These are phyloP conservation scores for Calycina herbarum DNA, from an alignment of 2,329 filamentous ascomycete species.

Conservation along the genomic window DNA sequence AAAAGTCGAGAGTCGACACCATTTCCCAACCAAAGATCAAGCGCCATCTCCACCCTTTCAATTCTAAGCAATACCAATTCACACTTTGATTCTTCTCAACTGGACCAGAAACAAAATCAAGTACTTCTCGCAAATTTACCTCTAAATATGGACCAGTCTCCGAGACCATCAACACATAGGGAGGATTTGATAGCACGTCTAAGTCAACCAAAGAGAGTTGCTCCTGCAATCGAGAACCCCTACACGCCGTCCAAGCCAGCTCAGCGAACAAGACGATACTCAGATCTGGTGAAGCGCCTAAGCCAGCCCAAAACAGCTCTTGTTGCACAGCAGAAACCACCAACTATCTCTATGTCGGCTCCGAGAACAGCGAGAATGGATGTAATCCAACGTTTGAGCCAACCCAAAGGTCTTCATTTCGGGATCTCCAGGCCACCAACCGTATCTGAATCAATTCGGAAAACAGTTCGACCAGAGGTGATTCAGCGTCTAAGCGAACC, in stretches of 20 bases:
- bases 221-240: background rate
- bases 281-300: background rate
- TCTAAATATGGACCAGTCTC: background rate
- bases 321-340: background rate
- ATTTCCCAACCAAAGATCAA: too few species aligned
- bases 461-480: background rate
- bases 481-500: constrained; percentile 7
- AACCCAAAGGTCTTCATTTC: background rate
- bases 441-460: background rate
- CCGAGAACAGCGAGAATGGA: background rate
- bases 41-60: too few species aligned
- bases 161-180: background rate
- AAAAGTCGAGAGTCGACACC: too few species aligned
- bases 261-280: background rate
- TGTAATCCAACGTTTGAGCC: constrained; percentile 1
- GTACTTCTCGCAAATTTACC: background rate
- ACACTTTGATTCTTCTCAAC: too few species aligned
- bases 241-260: background rate
- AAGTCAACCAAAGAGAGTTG: background rate
- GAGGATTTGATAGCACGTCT: background rate
- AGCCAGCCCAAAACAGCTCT: background rate
- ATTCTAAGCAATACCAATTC: too few species aligned
- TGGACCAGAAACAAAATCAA: too few species aligned
- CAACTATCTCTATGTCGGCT: background rate
- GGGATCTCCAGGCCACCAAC: background rate